A percentile compares a stretch with the other conserved stretches of the same genome.
Conservation (phyloP, 371 early-diverging fungal species). For the Mucor velutinosus region DNA sequence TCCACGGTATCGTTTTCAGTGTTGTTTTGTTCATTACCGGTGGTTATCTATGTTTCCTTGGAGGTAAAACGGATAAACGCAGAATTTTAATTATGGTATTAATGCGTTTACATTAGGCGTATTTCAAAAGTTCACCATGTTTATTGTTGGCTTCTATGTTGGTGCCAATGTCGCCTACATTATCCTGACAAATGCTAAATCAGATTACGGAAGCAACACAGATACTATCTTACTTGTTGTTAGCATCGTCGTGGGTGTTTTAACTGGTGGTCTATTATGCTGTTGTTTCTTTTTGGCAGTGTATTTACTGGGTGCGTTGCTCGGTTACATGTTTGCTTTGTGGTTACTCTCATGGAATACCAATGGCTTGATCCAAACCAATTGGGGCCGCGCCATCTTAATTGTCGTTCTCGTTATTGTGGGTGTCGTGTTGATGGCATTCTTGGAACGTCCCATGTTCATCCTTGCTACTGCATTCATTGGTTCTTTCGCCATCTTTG, state of each 20-base stretch:
- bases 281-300: constrained; percentile 66
- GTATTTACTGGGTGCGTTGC: constrained; percentile 58
- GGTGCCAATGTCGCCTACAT: constrained; percentile 58
- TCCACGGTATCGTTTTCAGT: constrained; percentile 54
- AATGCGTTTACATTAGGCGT: constrained; percentile 37
- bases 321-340: constrained; percentile 59
- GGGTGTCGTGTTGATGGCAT: constrained; percentile 53
- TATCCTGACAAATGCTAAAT: constrained; percentile 52
- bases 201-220: constrained; percentile 45
- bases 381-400: constrained; percentile 59
- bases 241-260: constrained; percentile 51
- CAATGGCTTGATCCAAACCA: constrained; percentile 50
- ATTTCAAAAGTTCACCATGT: constrained; percentile 61
- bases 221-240: constrained; percentile 59
- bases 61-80: constrained; percentile 32
- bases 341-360: constrained; percentile 60
- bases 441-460: constrained; percentile 55
- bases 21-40: constrained; percentile 57
- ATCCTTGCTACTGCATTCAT: constrained; percentile 58
- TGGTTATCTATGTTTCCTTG: constrained; percentile 45
- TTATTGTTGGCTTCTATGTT: constrained; percentile 61
- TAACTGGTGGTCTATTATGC: constrained; percentile 53
- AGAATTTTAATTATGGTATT: not conserved
- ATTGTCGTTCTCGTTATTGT: constrained; percentile 50
- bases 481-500: constrained; percentile 61